These are phyloP conservation scores for Panicum miliaceum DNA, from an alignment of 176 grass and related monocot species.

Conservation along the genomic window DNA sequence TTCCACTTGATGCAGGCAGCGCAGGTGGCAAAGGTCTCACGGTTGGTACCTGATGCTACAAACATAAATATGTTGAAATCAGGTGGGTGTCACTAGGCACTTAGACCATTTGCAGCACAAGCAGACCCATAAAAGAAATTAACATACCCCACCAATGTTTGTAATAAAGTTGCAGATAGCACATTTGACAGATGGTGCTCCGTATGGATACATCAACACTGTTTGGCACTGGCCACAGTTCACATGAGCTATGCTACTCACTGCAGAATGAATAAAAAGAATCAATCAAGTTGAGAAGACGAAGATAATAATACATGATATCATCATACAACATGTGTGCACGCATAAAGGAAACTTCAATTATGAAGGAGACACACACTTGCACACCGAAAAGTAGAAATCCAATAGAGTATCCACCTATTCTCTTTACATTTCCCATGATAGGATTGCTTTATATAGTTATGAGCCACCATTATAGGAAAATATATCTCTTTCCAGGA, in stretches of 20 bases:
- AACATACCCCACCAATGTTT: constrained; percentile 64
- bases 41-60: constrained; percentile 51
- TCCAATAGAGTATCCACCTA: neutral
- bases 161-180: constrained; percentile 83
- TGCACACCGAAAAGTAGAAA: neutral
- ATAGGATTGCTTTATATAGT: constrained; percentile 8
- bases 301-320: constrained; percentile 11
- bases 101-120: constrained; percentile 24
- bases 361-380: neutral
- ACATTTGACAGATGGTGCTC: constrained; percentile 87
- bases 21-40: constrained; percentile 52
- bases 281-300: constrained; percentile 9
- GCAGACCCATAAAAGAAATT: constrained; percentile 10
- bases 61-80: constrained; percentile 11
- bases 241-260: constrained; percentile 72
- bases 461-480: neutral
- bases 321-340: constrained; percentile 2
- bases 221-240: constrained; percentile 78
- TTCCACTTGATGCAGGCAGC: constrained; percentile 28
- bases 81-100: neutral
- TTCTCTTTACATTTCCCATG: constrained; percentile 22
- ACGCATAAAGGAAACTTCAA: neutral
- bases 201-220: constrained; percentile 81
- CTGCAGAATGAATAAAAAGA: constrained; percentile 57
- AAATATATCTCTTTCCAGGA: neutral